Conservation (phyloP, 2,329 filamentous ascomycete species). For the Epichloe amarillans region DNA sequence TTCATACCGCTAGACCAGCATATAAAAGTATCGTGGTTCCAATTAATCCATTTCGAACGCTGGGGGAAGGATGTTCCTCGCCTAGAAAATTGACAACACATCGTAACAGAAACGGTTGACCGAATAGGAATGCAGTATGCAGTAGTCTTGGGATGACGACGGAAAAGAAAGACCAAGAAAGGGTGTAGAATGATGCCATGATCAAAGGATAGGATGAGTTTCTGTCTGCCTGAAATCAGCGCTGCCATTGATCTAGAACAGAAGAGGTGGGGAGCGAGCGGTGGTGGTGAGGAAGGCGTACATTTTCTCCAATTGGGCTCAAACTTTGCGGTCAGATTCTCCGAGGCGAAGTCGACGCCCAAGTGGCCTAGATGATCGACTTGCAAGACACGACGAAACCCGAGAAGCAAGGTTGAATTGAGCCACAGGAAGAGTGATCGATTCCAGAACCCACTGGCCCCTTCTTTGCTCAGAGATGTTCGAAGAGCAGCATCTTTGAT, state of each 20-base stretch:
- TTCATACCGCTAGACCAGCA: conserved; percentile 25
- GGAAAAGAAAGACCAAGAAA: conserved; percentile 6
- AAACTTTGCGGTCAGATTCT: neutral
- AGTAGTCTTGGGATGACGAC: conserved; percentile 17
- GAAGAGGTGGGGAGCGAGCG: neutral
- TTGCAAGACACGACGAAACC: conserved; percentile 18
- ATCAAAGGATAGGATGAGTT: neutral
- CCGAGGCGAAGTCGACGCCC: neutral
- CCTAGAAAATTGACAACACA: conserved; percentile 16
- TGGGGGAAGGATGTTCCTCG: conserved; percentile 8
- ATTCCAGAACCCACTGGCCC: conserved; percentile 14
- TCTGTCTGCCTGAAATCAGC: neutral
- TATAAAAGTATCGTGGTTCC: conserved; percentile 26
- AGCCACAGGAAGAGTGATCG: conserved; percentile 17
- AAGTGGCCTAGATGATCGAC: conserved; percentile 17
- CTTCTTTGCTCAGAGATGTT: neutral
- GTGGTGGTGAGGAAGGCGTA: neutral
- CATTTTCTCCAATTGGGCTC: neutral
- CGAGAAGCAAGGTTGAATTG: conserved; percentile 15
- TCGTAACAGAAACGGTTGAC: conserved; percentile 27
- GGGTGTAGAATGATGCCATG: conserved; percentile 6
- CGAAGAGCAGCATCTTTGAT: neutral
- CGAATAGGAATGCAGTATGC: conserved; percentile 20
- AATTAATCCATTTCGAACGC: conserved; percentile 21
- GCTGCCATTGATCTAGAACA: neutral